Percentiles rank a stretch among this genome's conserved stretches.
phyloP scores from a whole-genome alignment of 352 stramenopile species.

The Pythium volutum region DNA sequence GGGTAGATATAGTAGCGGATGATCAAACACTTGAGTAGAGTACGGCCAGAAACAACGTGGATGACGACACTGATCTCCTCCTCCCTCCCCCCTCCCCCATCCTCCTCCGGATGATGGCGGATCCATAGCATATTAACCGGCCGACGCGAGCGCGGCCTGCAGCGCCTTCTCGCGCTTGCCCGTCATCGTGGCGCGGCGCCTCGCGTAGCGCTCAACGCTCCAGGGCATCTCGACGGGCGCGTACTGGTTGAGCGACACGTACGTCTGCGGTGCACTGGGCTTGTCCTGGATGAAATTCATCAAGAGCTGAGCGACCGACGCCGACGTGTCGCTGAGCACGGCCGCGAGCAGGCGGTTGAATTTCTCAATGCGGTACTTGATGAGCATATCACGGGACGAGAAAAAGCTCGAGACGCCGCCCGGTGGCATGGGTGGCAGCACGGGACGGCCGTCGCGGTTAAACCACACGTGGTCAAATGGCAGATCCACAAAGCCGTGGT shows the following conservation, averaged over 20 bases:
- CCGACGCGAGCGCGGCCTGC: conserved; percentile 18
- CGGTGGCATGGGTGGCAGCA: conserved; percentile 48
- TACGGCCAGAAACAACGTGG: background rate
- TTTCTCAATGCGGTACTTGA: conserved; percentile 58
- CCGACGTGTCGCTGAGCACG: conserved; percentile 62
- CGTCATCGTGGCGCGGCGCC: conserved; percentile 61
- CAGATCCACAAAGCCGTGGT: conserved; percentile 40
- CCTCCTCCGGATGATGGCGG: background rate
- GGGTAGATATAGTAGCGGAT: background rate
- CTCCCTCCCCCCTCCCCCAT: background rate
- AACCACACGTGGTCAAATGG: conserved; percentile 57
- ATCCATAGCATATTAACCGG: conserved; percentile 1
- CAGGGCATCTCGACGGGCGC: conserved; percentile 65
- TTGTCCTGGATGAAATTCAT: conserved; percentile 83
- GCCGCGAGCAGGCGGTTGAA: conserved; percentile 74
- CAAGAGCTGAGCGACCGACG: conserved; percentile 52
- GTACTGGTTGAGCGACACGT: conserved; percentile 75
- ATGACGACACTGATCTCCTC: background rate
- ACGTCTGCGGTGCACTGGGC: conserved; percentile 49
- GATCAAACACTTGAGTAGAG: background rate
- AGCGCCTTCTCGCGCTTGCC: conserved; percentile 37
- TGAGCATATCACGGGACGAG: conserved; percentile 50
- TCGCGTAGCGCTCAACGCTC: conserved; percentile 57
- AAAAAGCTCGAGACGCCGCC: conserved; percentile 65
- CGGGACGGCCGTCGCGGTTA: conserved; percentile 41